phyloP scores from a whole-genome alignment of 257 asterid genomes.

The Nicotiana paniculata region DNA sequence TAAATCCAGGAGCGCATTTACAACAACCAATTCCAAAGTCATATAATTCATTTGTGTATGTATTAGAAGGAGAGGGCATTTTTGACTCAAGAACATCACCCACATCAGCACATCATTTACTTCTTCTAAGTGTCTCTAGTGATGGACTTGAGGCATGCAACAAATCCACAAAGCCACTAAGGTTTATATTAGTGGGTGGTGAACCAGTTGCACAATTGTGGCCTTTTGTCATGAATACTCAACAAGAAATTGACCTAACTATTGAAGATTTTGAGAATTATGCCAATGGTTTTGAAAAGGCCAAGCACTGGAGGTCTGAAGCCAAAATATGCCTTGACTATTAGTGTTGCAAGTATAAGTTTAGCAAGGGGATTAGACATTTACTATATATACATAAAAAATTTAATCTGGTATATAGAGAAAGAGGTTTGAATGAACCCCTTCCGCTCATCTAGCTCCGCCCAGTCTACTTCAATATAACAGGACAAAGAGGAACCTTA shows the following conservation, averaged over 20 bases:
- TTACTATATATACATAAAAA: no score
- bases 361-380: no score
- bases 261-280: constrained; percentile 63
- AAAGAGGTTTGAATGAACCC: no score
- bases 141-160: constrained; percentile 48
- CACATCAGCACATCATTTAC: no score
- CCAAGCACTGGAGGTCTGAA: constrained; percentile 72
- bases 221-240: constrained; percentile 86
- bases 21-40: constrained; percentile 51
- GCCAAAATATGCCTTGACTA: constrained; percentile 29
- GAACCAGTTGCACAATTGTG: constrained; percentile 84
- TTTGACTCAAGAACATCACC: no score
- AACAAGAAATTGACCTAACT: constrained; percentile 69
- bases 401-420: no score
- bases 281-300: constrained; percentile 80
- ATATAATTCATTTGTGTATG: no score
- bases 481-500: constrained; percentile 44
- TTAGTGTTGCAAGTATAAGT: background rate
- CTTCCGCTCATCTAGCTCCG: no score
- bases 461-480: constrained; percentile 20
- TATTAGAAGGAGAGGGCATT: no score
- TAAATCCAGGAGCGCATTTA: constrained; percentile 51
- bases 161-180: constrained; percentile 37
- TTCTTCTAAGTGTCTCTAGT: no score
- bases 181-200: constrained; percentile 76